Base-by-base conservation (phyloP, 1,284 basidiomycete species). In the Ceratobasidium papillatum region DNA sequence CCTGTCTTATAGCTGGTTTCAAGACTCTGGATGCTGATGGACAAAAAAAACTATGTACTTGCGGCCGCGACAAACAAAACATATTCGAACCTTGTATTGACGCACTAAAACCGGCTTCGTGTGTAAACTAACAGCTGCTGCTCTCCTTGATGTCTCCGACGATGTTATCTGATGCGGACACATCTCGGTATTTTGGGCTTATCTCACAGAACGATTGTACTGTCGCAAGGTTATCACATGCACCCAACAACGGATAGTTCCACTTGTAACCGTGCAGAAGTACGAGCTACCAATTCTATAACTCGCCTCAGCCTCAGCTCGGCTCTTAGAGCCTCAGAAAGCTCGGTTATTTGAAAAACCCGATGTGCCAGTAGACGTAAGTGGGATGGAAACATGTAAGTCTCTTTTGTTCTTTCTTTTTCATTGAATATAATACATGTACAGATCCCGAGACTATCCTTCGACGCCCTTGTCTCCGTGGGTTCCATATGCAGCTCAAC, bases 101-200 rank as follows among this genome's bases (percentile, higher is more conserved):
- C n/a, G n/a, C n/a, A 51, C 47, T 51, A 51, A 17, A 51, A 51
- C 47, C 47, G 7, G 3, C 47, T 51, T 0, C 0, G 72, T 80
- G 0, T 86, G 85, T 74, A 80, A 82, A 0, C 36, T 86, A 0
- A 84, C 83, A 0, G 78, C 87, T 8, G 85, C 87, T 77, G 78
- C 80, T 0, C 80, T 86, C 0, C 79, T 85, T 11, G 84, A 85
- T 75, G 80, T 85, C 52, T 80, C 81, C 0, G 78, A 80, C n/a
- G n/a, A 78, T 61, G 84, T 85, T 41, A 65, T 58, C 17, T 30
- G 19, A 27, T 58, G 54, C 54, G 54, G 54, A n/a, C 54, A n/a
- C 7, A 30, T 58, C 22, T 58, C 22, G 54, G 54, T 58, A 14
- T 27, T 30, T 14, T 62, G 34, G 59, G 36, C 59, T 3, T 62